Conservation (phyloP, 164 flowering plant genomes). For the Vitis labrusca region DNA sequence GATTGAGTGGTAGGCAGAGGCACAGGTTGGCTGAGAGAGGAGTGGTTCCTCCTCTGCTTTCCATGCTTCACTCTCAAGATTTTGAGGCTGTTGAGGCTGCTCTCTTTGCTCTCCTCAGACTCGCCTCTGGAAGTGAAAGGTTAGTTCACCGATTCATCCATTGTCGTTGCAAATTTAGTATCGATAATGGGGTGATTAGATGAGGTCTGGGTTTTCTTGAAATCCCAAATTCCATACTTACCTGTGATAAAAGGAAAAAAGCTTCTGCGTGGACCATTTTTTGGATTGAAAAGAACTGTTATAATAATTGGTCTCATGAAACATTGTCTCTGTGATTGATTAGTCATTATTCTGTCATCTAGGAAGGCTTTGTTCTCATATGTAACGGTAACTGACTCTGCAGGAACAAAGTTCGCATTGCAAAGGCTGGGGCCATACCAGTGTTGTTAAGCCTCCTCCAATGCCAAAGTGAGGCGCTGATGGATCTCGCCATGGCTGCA, state of each 20-base stretch:
- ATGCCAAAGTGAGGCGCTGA: constrained; percentile 22
- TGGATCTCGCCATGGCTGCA: constrained; percentile 44
- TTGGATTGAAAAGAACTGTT: no score
- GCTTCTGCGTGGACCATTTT: no score
- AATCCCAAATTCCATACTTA: no score
- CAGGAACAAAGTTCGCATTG: constrained; percentile 61
- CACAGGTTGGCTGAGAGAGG: constrained; percentile 43
- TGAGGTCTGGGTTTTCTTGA: no score
- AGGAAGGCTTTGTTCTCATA: no score
- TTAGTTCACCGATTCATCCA: constrained; percentile 5
- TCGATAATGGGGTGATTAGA: no score
- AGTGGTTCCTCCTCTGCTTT: constrained; percentile 37
- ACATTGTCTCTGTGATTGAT: no score
- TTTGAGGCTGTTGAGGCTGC: constrained; percentile 46
- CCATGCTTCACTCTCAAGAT: constrained; percentile 40
- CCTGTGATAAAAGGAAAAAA: no score
- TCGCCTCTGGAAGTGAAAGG: constrained; percentile 61
- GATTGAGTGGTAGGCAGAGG: constrained; percentile 33
- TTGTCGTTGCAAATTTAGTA: no score
- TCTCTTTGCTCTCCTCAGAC: constrained; percentile 57
- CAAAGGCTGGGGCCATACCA: constrained; percentile 47
- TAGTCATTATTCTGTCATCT: no score
- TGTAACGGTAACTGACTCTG: constrained; percentile 1
- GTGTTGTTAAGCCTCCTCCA: constrained; percentile 36
- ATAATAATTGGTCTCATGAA: no score